phyloP scores from a whole-genome alignment of 1,284 basidiomycete genomes.

The Ceratobasidium papillatum region DNA sequence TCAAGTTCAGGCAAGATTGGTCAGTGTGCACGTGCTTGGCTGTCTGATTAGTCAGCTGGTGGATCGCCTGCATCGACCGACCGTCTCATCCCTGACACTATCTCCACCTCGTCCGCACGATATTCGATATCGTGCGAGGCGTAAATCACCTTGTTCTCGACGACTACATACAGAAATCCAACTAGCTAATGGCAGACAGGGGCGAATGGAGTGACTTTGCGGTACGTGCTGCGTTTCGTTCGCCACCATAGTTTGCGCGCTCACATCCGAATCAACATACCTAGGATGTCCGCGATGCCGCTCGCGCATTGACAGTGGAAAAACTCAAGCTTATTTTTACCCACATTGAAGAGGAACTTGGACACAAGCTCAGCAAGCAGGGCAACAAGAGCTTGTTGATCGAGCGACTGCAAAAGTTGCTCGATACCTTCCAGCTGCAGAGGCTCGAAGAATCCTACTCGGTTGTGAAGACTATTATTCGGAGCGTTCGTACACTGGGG shows the following conservation, averaged over 20 bases:
- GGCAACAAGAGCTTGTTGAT: slow-evolving; percentile 87
- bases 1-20: neutral
- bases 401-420: slow-evolving; percentile 56
- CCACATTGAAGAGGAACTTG: slow-evolving; percentile 77
- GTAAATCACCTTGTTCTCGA: neutral
- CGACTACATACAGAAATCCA: neutral
- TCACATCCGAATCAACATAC: slow-evolving; percentile 37
- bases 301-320: slow-evolving; percentile 74
- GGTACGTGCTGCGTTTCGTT: slow-evolving; percentile 44
- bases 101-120: slow-evolving; percentile 12
- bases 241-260: slow-evolving; percentile 1
- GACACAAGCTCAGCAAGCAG: slow-evolving; percentile 71
- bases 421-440: slow-evolving; percentile 1
- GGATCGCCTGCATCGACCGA: neutral
- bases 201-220: slow-evolving; percentile 53
- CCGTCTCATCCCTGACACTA: slow-evolving; percentile 14
- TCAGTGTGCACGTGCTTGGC: slow-evolving; percentile 5
- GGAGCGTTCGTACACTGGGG: slow-evolving; percentile 18
- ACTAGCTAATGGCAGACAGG: slow-evolving; percentile 22
- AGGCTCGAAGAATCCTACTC: slow-evolving; percentile 25
- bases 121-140: neutral
- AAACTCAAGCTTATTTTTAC: slow-evolving; percentile 77
- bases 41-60: slow-evolving; percentile 7
- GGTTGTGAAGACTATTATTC: slow-evolving; percentile 16
- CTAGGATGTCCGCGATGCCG: slow-evolving; percentile 59